Conservation (phyloP, 2,329 filamentous ascomycete genomes). For the Curvularia spicifera region DNA sequence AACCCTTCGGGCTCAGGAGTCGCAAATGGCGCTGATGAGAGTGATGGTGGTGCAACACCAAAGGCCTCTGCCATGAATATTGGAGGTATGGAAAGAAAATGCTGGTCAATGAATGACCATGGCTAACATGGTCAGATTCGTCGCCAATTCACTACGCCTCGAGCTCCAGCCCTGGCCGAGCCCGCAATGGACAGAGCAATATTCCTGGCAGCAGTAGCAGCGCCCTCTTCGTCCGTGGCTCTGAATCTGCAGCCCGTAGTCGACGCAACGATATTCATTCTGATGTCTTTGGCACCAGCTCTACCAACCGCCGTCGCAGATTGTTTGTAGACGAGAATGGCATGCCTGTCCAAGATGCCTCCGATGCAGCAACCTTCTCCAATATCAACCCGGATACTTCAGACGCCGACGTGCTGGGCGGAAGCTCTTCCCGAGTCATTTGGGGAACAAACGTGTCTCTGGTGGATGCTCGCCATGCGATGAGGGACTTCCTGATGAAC, state of each 20-base stretch:
- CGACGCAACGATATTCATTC: constrained; percentile 88
- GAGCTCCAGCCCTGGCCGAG: constrained; percentile 83
- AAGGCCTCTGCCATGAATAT: constrained; percentile 66
- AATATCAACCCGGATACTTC: constrained; percentile 83
- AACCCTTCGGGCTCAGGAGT: constrained; percentile 52
- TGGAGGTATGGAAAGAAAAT: constrained; percentile 62
- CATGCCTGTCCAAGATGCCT: constrained; percentile 61
- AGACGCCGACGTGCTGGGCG: constrained; percentile 86
- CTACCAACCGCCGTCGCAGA: constrained; percentile 59
- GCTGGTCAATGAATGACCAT: constrained; percentile 7
- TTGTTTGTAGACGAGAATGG: constrained; percentile 71
- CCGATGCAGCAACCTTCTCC: constrained; percentile 68
- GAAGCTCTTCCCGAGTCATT: constrained; percentile 80
- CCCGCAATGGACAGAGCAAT: constrained; percentile 64
- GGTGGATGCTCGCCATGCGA: constrained; percentile 81
- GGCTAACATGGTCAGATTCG: constrained; percentile 67
- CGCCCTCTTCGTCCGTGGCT: constrained; percentile 78
- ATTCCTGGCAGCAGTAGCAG: constrained; percentile 84
- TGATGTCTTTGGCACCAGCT: constrained; percentile 61
- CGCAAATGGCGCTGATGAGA: constrained; percentile 53
- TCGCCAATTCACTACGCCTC: constrained; percentile 91
- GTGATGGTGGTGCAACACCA: constrained; percentile 72
- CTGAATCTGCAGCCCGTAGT: constrained; percentile 63
- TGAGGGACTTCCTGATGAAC: constrained; percentile 91
- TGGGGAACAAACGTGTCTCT: constrained; percentile 99